phyloP scores from a whole-genome alignment of 805 yeast genomes.

The Isabelozyma gotoi region DNA sequence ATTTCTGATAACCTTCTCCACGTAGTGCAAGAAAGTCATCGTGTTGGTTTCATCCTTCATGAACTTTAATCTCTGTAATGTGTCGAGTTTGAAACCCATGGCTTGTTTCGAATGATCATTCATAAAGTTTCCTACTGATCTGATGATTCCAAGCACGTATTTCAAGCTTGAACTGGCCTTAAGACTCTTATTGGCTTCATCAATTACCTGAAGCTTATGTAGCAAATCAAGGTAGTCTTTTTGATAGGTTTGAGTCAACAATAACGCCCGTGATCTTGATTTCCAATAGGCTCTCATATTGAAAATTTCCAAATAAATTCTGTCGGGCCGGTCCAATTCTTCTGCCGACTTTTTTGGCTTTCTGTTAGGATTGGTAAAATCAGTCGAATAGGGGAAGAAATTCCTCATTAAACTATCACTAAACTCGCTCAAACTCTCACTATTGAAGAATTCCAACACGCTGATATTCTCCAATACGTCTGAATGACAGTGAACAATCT shows the following conservation, averaged over 20 bases:
- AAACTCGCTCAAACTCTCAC: slow-evolving; percentile 72
- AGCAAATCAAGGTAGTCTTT: slow-evolving; percentile 76
- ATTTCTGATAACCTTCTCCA: slow-evolving; percentile 82
- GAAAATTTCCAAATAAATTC: slow-evolving; percentile 76
- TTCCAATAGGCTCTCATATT: slow-evolving; percentile 90
- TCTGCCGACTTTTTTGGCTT: slow-evolving; percentile 62
- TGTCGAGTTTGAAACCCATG: slow-evolving; percentile 83
- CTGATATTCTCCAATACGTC: slow-evolving; percentile 69
- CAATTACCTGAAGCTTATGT: slow-evolving; percentile 65
- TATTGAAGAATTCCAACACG: slow-evolving; percentile 80
- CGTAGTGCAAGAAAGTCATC: slow-evolving; percentile 87
- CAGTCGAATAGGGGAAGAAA: slow-evolving; percentile 77
- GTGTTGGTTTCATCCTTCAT: slow-evolving; percentile 87
- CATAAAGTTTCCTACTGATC: slow-evolving; percentile 95
- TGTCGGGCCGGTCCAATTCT: slow-evolving; percentile 84
- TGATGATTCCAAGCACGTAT: slow-evolving; percentile 75
- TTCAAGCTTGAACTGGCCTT: slow-evolving; percentile 66
- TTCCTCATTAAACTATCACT: slow-evolving; percentile 69
- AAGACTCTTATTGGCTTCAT: slow-evolving; percentile 68
- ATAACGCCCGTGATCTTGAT: slow-evolving; percentile 81
- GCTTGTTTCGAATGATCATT: slow-evolving; percentile 92
- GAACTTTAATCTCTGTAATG: slow-evolving; percentile 86
- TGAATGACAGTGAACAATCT: slow-evolving; percentile 71
- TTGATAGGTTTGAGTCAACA: slow-evolving; percentile 66
- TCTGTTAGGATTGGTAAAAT: slow-evolving; percentile 51